Base-by-base conservation (phyloP, 495 filamentous ascomycete genomes). In the Hypomontagnella submonticulosa region DNA sequence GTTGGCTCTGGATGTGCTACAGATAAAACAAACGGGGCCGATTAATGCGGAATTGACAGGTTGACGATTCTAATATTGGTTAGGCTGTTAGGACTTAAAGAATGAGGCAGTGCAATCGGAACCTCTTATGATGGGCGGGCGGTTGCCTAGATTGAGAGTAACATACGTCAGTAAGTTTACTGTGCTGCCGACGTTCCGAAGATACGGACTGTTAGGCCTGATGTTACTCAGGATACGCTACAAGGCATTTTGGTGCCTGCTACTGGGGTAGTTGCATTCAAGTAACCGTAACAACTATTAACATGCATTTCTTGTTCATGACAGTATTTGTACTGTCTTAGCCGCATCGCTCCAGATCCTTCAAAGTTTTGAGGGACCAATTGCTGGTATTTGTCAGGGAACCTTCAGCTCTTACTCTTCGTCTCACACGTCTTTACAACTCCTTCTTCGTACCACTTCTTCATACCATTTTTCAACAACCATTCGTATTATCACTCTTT, bases 121-220 rank as follows among this genome's bases (percentile, higher is more conserved):
- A 36, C 41, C 46, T 49, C 48, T 57, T 63, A 53, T 42, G 55
- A 61, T 61, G 37, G 6, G 33, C 50, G 50, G 20, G 38, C 37
- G 51, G 57, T 57, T 67, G 63, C 63, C 63, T 67, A 56, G 51
- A 60, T 43, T 49, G 13, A 8, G 34, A 13, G 43, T 30, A 33
- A 23, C 15, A 42, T 16, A 43, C 52, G 44, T 56, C 34, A 36
- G 5, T 43, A 33, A 15, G 0, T 13, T 38, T 15, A 66, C 51
- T 61, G 37, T 66, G 44, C 19, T 52, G 56, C 63, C 63, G 63
- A 56, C 57, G 8, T 46, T 61, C 57, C 63, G 63, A 57, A 30
- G 57, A 46, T 57, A 30, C 0, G 11, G n/a, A 37, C 8, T 52
- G 32, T 61, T 37, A 44, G n/a, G 16, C 11, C 19, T 0, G 10